Evolutionary conservation across 495 filamentous ascomycete species (phyloP).

Genomic region (Hyaloscypha finlandica): DNA sequence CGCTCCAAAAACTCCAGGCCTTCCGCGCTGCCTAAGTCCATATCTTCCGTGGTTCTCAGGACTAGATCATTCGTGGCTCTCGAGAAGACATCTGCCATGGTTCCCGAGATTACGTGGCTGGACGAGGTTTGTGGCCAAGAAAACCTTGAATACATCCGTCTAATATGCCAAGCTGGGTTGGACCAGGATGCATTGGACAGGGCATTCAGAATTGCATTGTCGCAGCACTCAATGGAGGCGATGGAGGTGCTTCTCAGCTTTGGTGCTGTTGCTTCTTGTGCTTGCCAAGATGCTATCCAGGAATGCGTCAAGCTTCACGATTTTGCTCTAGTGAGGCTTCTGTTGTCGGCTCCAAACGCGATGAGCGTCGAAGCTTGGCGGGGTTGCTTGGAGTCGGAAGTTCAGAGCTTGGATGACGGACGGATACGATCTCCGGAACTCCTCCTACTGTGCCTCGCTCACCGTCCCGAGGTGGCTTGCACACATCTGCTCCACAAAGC

Average conservation of each 20-base stretch:
- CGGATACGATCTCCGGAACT: neutral
- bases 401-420: conserved; percentile 7
- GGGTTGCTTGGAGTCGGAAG: conserved; percentile 11
- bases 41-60: conserved; percentile 6
- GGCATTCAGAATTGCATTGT: conserved; percentile 15
- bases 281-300: conserved; percentile 11
- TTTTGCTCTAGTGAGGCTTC: conserved; percentile 12
- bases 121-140: conserved; percentile 12
- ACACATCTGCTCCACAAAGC: conserved; percentile 9
- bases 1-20: conserved; percentile 7
- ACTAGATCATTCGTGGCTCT: conserved; percentile 2
- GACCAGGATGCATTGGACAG: conserved; percentile 11
- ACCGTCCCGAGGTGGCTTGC: conserved; percentile 10
- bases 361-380: conserved; percentile 15
- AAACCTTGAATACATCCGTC: conserved; percentile 17
- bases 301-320: conserved; percentile 16
- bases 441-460: conserved; percentile 13
- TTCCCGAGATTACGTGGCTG: conserved; percentile 15
- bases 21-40: neutral
- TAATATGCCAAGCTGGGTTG: conserved; percentile 17
- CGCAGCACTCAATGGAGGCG: conserved; percentile 3
- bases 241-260: conserved; percentile 19
- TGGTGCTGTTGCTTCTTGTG: conserved; percentile 10
- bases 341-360: conserved; percentile 16
- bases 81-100: neutral